phyloP scores from a whole-genome alignment of 129 eudicot genomes.

The Pittosporum tobira region DNA sequence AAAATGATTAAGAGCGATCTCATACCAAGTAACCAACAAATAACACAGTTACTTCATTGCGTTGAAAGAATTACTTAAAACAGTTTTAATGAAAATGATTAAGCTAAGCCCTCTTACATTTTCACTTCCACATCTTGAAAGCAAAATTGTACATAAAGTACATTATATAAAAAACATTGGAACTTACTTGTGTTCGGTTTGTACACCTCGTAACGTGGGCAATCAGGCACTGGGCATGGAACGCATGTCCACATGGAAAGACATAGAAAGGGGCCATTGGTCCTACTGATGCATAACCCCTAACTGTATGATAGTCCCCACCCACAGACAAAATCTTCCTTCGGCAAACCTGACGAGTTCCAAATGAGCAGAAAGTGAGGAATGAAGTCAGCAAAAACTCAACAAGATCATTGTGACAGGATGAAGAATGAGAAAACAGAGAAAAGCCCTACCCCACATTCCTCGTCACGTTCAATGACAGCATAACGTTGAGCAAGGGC shows the following conservation, averaged over 20 bases:
- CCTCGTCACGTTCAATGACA: constrained; percentile 83
- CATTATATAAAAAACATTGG: neutral
- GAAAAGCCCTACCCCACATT: constrained; percentile 64
- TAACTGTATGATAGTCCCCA: constrained; percentile 44
- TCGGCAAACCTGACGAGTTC: constrained; percentile 54
- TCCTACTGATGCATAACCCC: constrained; percentile 72
- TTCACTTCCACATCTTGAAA: neutral
- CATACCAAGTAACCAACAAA: neutral
- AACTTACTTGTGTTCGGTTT: constrained; percentile 63
- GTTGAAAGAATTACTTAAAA: neutral
- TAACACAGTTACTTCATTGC: neutral
- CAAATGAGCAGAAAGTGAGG: constrained; percentile 2
- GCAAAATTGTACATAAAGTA: neutral
- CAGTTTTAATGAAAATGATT: neutral
- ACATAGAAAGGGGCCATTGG: constrained; percentile 95
- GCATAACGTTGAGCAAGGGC: constrained; percentile 95
- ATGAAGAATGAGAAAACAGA: neutral
- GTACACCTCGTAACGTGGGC: constrained; percentile 84
- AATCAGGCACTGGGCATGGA: constrained; percentile 88
- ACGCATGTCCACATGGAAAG: constrained; percentile 93
- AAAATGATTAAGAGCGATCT: neutral
- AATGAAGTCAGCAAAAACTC: neutral
- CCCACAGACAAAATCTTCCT: constrained; percentile 58
- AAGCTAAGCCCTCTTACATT: neutral
- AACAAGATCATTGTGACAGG: constrained; percentile 1